Percentiles rank a stretch among this genome's conserved stretches.
These are phyloP conservation scores for Blastobotrys persicus DNA, from an alignment of 1,139 yeast genomes.

Conservation along the genomic window DNA sequence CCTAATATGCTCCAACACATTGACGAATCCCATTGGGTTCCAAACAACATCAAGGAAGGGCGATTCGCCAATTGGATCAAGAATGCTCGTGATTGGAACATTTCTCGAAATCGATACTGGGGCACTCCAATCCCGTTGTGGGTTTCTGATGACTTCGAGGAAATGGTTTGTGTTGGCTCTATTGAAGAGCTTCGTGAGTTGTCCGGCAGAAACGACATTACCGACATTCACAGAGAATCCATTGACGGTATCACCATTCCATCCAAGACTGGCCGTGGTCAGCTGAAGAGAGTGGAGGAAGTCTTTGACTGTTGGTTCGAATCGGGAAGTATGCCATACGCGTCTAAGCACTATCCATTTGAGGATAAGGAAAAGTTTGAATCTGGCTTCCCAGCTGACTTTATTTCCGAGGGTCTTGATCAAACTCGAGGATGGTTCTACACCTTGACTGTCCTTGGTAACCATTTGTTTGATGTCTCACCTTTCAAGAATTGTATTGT, in stretches of 20 bases:
- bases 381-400: slow-evolving; percentile 88
- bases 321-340: slow-evolving; percentile 99
- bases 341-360: slow-evolving; percentile 95
- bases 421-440: slow-evolving; percentile 99
- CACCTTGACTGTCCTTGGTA: slow-evolving; percentile 92
- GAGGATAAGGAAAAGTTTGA: slow-evolving; percentile 71
- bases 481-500: slow-evolving; percentile 96
- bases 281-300: slow-evolving; percentile 86
- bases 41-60: slow-evolving; percentile 82
- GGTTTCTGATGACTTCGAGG: slow-evolving; percentile 93
- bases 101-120: slow-evolving; percentile 98
- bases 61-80: slow-evolving; percentile 97
- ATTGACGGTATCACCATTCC: slow-evolving; percentile 93
- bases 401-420: slow-evolving; percentile 97
- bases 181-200: slow-evolving; percentile 79
- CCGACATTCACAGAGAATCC: slow-evolving; percentile 90
- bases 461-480: slow-evolving; percentile 86
- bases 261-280: slow-evolving; percentile 86
- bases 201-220: slow-evolving; percentile 75
- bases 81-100: slow-evolving; percentile 98
- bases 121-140: slow-evolving; percentile 99
- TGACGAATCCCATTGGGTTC: slow-evolving; percentile 92
- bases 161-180: slow-evolving; percentile 90
- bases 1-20: slow-evolving; percentile 89
- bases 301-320: slow-evolving; percentile 99